These are phyloP conservation scores for Aspergillus versicolor DNA, from an alignment of 2,329 filamentous ascomycete genomes.

Conservation along the genomic window DNA sequence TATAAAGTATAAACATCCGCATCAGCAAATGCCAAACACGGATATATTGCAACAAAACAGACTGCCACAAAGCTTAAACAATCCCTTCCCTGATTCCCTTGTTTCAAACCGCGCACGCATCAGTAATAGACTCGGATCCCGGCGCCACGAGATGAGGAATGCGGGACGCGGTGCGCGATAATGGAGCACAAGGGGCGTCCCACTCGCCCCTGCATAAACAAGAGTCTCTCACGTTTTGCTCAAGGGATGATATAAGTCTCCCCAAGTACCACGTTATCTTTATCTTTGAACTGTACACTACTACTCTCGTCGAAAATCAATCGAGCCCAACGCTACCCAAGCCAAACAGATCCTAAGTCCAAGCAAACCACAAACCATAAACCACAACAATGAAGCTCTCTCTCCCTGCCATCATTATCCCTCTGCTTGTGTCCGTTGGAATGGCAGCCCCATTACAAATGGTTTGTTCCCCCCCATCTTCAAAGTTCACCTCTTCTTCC, in stretches of 20 bases:
- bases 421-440: background rate
- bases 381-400: slow-evolving; percentile 9
- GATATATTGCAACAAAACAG: background rate
- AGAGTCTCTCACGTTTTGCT: no score
- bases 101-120: background rate
- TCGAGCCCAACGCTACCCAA: background rate
- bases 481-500: background rate
- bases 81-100: no score
- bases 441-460: slow-evolving; percentile 5
- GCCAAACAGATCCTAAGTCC: background rate
- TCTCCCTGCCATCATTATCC: background rate
- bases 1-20: no score
- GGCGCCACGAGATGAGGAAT: background rate
- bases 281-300: background rate
- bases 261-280: background rate
- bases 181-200: background rate
- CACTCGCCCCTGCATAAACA: no score
- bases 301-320: background rate
- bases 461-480: background rate
- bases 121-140: background rate
- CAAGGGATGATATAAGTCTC: background rate
- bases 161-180: background rate
- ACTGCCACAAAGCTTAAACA: background rate
- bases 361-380: background rate
- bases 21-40: background rate